These are phyloP conservation scores for Penicillium sp. DNA, from an alignment of 2,329 filamentous ascomycete species.

Conservation along the genomic window DNA sequence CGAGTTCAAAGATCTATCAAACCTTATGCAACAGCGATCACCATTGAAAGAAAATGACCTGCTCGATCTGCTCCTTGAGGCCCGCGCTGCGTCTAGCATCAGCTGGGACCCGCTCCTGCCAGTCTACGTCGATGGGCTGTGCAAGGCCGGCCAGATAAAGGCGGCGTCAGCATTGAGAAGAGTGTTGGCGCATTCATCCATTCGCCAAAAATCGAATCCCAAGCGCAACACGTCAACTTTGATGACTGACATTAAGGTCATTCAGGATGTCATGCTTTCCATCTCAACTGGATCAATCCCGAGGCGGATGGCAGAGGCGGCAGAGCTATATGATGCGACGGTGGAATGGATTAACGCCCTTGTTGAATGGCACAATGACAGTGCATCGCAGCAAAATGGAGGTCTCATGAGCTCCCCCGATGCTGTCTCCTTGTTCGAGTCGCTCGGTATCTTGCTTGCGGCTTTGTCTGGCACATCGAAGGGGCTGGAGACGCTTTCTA, in stretches of 20 bases:
- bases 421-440: conserved; percentile 44
- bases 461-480: conserved; percentile 40
- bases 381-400: conserved; percentile 27
- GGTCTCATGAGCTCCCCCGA: conserved; percentile 39
- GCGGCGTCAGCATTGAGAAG: conserved; percentile 36
- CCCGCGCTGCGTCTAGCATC: conserved; percentile 34
- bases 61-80: conserved; percentile 38
- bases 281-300: conserved; percentile 38
- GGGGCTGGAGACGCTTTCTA: conserved; percentile 39
- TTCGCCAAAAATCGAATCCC: conserved; percentile 18
- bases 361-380: conserved; percentile 36
- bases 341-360: conserved; percentile 44
- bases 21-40: conserved; percentile 33
- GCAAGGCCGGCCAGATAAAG: conserved; percentile 35
- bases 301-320: conserved; percentile 32
- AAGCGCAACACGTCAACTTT: conserved; percentile 32
- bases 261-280: conserved; percentile 44
- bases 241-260: conserved; percentile 46
- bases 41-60: conserved; percentile 36
- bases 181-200: conserved; percentile 39
- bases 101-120: conserved; percentile 47
- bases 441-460: conserved; percentile 44
- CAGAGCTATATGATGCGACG: conserved; percentile 34
- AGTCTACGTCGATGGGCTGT: conserved; percentile 42
- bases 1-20: conserved; percentile 42